Base-by-base conservation (phyloP, 2,329 filamentous ascomycete genomes). In the Xylaria sp. region DNA sequence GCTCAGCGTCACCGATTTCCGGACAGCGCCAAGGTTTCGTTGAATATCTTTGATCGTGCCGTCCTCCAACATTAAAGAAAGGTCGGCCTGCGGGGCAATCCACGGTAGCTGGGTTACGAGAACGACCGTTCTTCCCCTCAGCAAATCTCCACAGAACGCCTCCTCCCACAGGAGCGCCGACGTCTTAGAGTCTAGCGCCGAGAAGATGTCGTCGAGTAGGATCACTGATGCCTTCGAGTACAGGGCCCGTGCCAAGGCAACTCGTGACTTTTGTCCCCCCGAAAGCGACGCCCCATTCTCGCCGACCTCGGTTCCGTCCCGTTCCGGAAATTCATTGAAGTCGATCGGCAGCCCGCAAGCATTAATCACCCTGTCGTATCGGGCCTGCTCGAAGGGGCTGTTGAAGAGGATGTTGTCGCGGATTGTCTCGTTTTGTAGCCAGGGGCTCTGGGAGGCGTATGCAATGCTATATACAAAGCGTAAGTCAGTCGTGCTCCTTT, bases 161-260 rank as follows among this genome's bases (percentile, higher is more conserved):
- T 78, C 72, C 52, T 81, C 76, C 78, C 82, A 85, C 1, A 86
- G 73, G 2, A 75, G 71, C 16, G 79, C 78, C 1, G 80, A 78
- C 0, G 83, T 86, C 59, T 83, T 82, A 17, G 82, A 76, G 60
- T 86, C 83, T 0, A 86, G 72, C 0, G 83, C 83, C 1, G 82
- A 82, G 58, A 86, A 83, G 2, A 85, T 75, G 53, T 86, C 83
- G 57, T 86, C 83, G 1, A 86, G 75, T 0, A 86, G 70, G 19
- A 85, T 69, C 2, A 84, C 71, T 1, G 79, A 72, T 0, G 82
- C 76, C 49, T 78, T 78, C 1, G 82, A 84, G 65, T 85, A 86
- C 1, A 86, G 65, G 6, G 82, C 79, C 52, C 83, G 74, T 1
- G 83, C 83, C 29, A 85, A 66, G 11, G 81, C 80, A 34, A 85